These are phyloP conservation scores for Smallanthus sonchifolius DNA, from an alignment of 129 eudicot species.

Conservation along the genomic window DNA sequence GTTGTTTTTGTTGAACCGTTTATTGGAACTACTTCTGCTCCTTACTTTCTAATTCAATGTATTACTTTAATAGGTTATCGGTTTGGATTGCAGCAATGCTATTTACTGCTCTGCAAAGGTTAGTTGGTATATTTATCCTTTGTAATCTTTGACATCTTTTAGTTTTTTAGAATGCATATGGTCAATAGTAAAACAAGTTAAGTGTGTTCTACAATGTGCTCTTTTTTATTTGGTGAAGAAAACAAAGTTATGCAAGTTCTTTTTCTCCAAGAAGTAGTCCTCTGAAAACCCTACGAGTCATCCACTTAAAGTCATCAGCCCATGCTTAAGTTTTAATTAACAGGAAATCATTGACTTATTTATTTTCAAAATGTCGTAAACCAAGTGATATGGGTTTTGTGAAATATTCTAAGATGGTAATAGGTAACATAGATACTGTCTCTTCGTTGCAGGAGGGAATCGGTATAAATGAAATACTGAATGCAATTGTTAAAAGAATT, in stretches of 20 bases:
- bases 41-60: conserved; percentile 13
- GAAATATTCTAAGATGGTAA: conserved; percentile 9
- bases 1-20: background rate
- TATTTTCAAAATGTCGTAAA: background rate
- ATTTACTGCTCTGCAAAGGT: conserved; percentile 98
- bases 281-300: background rate
- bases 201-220: conserved; percentile 6
- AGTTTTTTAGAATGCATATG: too few relatives aligned
- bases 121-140: conserved; percentile 14
- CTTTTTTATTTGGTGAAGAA: conserved; percentile 1
- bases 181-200: background rate
- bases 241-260: background rate
- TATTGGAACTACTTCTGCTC: background rate
- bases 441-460: conserved; percentile 75
- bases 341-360: background rate
- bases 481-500: conserved; percentile 72
- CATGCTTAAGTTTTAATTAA: background rate
- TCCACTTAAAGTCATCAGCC: conserved; percentile 7
- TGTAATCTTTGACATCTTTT: background rate
- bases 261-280: background rate
- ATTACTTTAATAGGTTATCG: conserved; percentile 55
- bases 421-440: conserved; percentile 7
- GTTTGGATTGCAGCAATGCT: conserved; percentile 96
- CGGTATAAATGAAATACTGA: conserved; percentile 79
- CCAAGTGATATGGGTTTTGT: conserved; percentile 4